Base-by-base conservation (phyloP, 73 alveolate species). In the Paramecium tetraurelia region DNA sequence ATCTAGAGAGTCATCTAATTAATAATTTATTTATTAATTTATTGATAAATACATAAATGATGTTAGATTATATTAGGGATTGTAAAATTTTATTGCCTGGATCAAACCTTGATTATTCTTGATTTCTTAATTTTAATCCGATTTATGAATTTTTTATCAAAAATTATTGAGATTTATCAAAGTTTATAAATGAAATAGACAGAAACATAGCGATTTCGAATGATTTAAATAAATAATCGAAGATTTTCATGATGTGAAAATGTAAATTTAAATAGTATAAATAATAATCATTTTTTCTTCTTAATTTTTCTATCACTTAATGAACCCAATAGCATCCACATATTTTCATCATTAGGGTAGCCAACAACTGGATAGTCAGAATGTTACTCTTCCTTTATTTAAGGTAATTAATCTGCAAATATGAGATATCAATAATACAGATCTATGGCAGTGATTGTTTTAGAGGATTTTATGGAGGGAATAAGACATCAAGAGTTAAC, bases 401-500 rank as follows among this genome's bases (percentile, higher is more conserved):
- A 70, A 33, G 75, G 92, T 48, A 86, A 33, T 86, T 58, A 38
- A 63, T 92, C 76, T 72, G 43, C 43, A 53, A 53, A 53, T 18
- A 76, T 87, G 9, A 21, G 18, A 58, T 57, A 63, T 14, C 58
- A 53, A 53, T 18, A n/a, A 36, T 86, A 63, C 84, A 58, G 7
- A 72, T 59, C 31, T 86, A 86, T 14, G 88, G 93, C 20, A 86
- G 27, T 10, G 89, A 38, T 59, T 58, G 21, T 44, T 86, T 59
- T 14, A n/a, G 50, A 20, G 93, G 24, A 18, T 31, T 21, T 41
- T 36, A 41, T n/a, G 40, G 41, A 2, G 99, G 99, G 76, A 96
- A 96, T 24, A 92, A 27, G 0, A 85, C 80, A 93, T 96, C 98
- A 8, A 96, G 57, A 1, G 97, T 92, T 12, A 96, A 69, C 40